These are phyloP conservation scores for Stagonosporopsis rhizophila DNA, from an alignment of 2,329 filamentous ascomycete species.

Conservation along the genomic window DNA sequence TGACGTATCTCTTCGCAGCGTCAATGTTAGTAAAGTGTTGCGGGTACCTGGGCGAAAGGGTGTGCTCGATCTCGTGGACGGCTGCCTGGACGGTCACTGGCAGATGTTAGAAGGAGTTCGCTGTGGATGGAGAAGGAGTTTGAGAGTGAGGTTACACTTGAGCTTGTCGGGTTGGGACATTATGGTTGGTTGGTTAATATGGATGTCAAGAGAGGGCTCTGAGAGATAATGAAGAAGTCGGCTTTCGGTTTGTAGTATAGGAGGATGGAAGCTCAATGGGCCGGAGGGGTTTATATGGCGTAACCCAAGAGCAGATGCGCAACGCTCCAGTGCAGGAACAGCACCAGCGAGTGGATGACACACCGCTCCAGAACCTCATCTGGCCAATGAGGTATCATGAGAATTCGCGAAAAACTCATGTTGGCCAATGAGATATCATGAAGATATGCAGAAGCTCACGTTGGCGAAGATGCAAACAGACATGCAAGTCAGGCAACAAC, in stretches of 20 bases:
- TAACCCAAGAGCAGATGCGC: neutral
- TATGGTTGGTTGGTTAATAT: neutral
- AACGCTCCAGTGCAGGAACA: neutral
- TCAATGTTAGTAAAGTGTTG: slow-evolving; percentile 12
- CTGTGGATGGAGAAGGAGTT: too few relatives aligned
- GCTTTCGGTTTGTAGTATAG: neutral
- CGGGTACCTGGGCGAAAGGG: slow-evolving; percentile 6
- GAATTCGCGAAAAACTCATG: too few relatives aligned
- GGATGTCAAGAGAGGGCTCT: neutral
- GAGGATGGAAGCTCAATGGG: neutral
- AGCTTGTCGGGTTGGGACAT: neutral
- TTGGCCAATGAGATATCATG: neutral
- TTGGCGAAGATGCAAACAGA: neutral
- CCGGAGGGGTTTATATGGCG: neutral
- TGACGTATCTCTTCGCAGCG: slow-evolving; percentile 11
- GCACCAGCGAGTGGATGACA: neutral
- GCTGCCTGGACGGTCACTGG: neutral
- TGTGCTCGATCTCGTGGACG: neutral
- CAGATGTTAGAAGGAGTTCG: neutral
- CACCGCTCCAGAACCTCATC: neutral
- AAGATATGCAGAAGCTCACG: neutral
- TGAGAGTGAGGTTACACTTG: neutral
- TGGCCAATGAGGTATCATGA: neutral
- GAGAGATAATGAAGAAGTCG: neutral
- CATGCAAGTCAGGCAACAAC: neutral